Evolutionary conservation across 495 filamentous ascomycete genomes (phyloP).

Genomic region (Hyaloscypha hepaticicola): DNA sequence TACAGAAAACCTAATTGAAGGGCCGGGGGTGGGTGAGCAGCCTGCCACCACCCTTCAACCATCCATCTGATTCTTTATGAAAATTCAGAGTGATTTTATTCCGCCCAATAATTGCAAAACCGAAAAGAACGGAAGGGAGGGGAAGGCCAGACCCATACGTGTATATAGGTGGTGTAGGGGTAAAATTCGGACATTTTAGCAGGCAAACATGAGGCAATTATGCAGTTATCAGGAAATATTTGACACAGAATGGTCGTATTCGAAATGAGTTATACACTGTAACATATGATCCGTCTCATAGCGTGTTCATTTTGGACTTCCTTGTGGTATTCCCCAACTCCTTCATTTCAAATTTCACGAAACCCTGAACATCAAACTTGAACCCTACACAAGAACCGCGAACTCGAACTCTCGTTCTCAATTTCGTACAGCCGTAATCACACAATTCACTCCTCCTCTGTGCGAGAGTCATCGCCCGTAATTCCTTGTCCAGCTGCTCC

Average conservation of each 20-base stretch:
- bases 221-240: neutral
- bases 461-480: slow-evolving; percentile 19
- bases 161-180: no score
- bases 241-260: neutral
- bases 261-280: neutral
- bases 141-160: no score
- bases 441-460: slow-evolving; percentile 12
- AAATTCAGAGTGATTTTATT: no score
- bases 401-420: neutral
- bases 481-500: slow-evolving; percentile 18
- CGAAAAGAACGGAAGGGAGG: no score
- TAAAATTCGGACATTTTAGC: no score
- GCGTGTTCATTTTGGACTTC: slow-evolving; percentile 2
- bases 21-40: neutral
- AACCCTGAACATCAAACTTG: neutral
- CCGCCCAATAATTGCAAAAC: no score
- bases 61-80: neutral
- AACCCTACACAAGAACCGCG: neutral
- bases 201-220: no score
- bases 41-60: neutral
- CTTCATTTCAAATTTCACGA: neutral
- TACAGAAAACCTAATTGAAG: slow-evolving; percentile 28
- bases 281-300: neutral
- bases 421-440: slow-evolving; percentile 1
- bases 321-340: slow-evolving; percentile 14